phyloP scores from a whole-genome alignment of 345 rosid species.

The Durio zibethinus region DNA sequence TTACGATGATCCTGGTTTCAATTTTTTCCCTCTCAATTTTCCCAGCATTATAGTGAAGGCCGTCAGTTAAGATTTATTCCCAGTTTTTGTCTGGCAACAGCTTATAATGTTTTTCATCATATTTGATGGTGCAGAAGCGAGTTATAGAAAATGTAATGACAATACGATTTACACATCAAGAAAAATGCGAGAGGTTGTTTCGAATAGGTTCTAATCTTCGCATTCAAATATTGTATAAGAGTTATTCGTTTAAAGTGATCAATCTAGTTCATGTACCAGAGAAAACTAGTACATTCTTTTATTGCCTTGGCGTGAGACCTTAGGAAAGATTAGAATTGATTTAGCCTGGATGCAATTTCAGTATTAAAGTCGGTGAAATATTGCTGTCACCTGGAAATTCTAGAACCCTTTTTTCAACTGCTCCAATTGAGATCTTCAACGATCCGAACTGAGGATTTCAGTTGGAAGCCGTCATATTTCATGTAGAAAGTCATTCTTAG shows the following conservation, averaged over 20 bases:
- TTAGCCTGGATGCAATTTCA: no score
- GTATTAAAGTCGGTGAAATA: not conserved
- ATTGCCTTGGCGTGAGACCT: not conserved
- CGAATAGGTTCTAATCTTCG: not conserved
- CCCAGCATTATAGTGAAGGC: not conserved
- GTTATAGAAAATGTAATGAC: constrained; percentile 11
- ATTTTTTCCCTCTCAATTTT: not conserved
- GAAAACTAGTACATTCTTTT: not conserved
- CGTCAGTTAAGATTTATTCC: not conserved
- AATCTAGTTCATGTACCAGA: not conserved
- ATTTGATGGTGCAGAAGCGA: not conserved
- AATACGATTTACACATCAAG: constrained; percentile 4
- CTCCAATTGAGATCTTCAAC: not conserved
- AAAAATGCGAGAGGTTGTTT: not conserved
- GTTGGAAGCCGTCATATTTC: not conserved
- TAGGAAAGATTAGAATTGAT: no score
- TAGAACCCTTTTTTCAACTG: not conserved
- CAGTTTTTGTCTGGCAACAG: not conserved
- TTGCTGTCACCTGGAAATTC: not conserved
- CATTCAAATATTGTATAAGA: not conserved
- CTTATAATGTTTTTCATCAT: constrained; percentile 2
- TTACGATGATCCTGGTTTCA: not conserved
- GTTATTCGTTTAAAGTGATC: not conserved
- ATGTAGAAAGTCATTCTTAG: not conserved
- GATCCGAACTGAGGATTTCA: not conserved